These are phyloP conservation scores for Botryotinia calthae DNA, from an alignment of 2,329 filamentous ascomycete genomes.

Conservation along the genomic window DNA sequence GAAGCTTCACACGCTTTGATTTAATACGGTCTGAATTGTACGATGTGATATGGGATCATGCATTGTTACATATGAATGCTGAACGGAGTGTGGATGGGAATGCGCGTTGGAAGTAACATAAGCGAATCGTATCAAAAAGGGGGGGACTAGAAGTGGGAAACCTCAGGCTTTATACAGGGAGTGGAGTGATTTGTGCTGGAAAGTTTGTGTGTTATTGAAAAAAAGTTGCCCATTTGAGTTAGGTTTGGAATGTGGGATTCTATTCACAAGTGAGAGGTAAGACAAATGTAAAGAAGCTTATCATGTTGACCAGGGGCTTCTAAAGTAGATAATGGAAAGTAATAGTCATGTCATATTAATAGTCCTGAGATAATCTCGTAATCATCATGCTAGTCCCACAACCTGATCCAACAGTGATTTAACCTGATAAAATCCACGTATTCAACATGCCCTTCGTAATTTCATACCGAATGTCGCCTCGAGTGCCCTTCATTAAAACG, in stretches of 20 bases:
- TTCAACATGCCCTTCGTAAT: conserved; percentile 6
- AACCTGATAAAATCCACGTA: neutral
- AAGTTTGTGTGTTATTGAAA: no score
- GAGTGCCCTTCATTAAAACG: neutral
- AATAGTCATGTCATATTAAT: neutral
- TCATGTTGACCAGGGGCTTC: neutral
- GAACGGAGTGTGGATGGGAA: no score
- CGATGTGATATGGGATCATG: neutral
- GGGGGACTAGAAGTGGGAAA: no score
- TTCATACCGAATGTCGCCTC: neutral
- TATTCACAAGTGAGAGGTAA: neutral
- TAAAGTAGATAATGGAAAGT: neutral
- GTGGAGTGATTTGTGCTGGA: neutral
- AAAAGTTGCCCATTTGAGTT: neutral
- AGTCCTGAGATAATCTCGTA: neutral
- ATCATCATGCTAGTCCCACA: neutral
- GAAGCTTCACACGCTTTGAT: neutral
- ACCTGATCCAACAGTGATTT: neutral
- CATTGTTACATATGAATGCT: neutral
- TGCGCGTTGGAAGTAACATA: neutral
- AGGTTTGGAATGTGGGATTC: neutral
- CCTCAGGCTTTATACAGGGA: neutral
- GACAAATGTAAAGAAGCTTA: neutral
- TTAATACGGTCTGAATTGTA: neutral
- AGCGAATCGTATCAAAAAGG: neutral